These are phyloP conservation scores for Athelia sp. DNA, from an alignment of 1,284 basidiomycete genomes.

Conservation along the genomic window DNA sequence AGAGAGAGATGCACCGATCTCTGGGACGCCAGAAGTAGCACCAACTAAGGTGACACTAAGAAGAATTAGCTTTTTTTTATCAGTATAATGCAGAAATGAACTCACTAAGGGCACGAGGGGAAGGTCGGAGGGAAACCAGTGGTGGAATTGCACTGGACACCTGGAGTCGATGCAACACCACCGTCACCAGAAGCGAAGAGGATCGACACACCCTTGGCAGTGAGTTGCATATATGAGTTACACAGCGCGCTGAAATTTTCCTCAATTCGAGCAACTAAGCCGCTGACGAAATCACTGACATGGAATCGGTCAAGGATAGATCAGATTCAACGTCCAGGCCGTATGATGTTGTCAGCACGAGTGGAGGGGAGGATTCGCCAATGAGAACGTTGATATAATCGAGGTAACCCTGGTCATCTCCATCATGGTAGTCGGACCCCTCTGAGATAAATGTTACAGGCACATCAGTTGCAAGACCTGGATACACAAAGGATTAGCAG, in stretches of 20 bases:
- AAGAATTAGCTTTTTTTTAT: neutral
- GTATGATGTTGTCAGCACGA: slow-evolving; percentile 29
- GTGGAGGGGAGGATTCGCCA: slow-evolving; percentile 20
- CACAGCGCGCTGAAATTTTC: slow-evolving; percentile 26
- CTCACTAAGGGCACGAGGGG: slow-evolving; percentile 35
- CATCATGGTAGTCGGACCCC: slow-evolving; percentile 12
- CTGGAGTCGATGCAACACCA: slow-evolving; percentile 36
- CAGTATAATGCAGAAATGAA: slow-evolving; percentile 1
- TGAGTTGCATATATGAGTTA: slow-evolving; percentile 36
- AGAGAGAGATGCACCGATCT: slow-evolving; percentile 31
- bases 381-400: slow-evolving; percentile 29
- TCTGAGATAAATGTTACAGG: slow-evolving; percentile 20
- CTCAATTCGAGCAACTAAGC: slow-evolving; percentile 5
- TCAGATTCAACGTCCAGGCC: slow-evolving; percentile 24
- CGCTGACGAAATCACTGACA: neutral
- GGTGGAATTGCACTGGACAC: slow-evolving; percentile 30
- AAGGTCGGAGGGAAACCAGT: slow-evolving; percentile 47
- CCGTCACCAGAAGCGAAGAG: slow-evolving; percentile 42
- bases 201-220: slow-evolving; percentile 40
- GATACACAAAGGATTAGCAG: no score
- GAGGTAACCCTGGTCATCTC: slow-evolving; percentile 25
- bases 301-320: slow-evolving; percentile 26
- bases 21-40: slow-evolving; percentile 27
- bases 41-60: slow-evolving; percentile 30
- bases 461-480: slow-evolving; percentile 23